Evolutionary conservation across 1,139 yeast species (phyloP), one percentile per base, ranked within the genome.

Genomic region (Blastobotrys malaysiensis): DNA sequence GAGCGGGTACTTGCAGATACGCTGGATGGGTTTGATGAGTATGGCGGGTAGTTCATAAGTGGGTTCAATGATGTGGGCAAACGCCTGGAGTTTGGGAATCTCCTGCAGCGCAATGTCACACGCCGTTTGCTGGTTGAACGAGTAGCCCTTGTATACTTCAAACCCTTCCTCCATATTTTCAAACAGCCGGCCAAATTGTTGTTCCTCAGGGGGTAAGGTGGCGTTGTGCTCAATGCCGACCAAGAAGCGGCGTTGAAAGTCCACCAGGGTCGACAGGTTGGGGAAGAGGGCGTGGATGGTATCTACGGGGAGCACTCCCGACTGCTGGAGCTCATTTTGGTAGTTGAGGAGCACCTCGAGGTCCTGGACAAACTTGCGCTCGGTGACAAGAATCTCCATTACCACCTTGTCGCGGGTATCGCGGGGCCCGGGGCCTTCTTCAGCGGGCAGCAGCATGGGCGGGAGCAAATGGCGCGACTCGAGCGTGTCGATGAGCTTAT

Each of bases 1-100:
- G 50, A 95, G 73, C 1, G 99, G 99, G 69, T 93, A 93, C 69
- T 91, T 89, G 75, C 97, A 89, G 27, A 93, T 78, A 62, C 99
- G 80, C 74, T 93, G 99, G 45, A 93, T 89, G 0, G 99, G 99
- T 69, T 93, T 93, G 63, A 93, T 81, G 50, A 95, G 77, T 69
- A 88, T 88, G 52, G 95, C 85, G 65, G 89, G 98, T 53, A 93
- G 76, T 69, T 93, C 99, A 68, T 90, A 85, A 43, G 89, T 87
- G 24, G 95, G 95, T 60, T 86, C 95, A 55, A 93, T 81, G 47
- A 90, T 72, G 50, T 78, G 72, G 3, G 86, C 77, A 21, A 85
- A 77, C 57, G 80, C 80, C 55, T 70, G 74, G 56, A 88, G 74
- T 63, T 79, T 82, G 45, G 74, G 65, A 39, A 84, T 78, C 63